Evolutionary conservation across 345 rosid genomes (phyloP).

Genomic region (Fremontodendron californicum): DNA sequence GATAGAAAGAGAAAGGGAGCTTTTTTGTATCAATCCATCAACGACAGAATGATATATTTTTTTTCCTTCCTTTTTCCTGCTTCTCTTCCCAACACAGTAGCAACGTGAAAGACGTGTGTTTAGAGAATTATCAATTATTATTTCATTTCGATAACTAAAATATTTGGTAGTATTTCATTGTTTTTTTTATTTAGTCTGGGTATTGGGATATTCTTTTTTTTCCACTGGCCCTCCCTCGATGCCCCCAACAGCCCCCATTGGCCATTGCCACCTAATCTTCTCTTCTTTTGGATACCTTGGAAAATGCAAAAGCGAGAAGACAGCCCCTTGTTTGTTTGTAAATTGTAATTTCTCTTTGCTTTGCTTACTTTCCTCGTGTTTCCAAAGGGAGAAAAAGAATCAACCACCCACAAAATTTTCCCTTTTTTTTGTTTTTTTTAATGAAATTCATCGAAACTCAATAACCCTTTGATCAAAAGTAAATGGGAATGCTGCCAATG

Average conservation of each 20-base stretch:
- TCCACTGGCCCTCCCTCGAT: constrained; percentile 9
- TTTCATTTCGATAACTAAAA: not conserved
- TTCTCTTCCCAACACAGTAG: not conserved
- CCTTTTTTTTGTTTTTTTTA: not conserved
- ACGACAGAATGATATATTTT: not conserved
- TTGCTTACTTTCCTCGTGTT: not conserved
- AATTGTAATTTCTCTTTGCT: not conserved
- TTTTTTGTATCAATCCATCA: not conserved
- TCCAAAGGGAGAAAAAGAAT: not conserved
- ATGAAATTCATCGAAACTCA: not conserved
- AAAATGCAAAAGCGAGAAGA: not conserved
- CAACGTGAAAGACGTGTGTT: constrained; percentile 37
- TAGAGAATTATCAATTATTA: not conserved
- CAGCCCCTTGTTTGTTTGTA: constrained; percentile 11
- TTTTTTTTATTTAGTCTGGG: not conserved
- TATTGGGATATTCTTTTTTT: constrained; percentile 15
- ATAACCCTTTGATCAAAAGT: not conserved
- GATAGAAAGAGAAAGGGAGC: not conserved
- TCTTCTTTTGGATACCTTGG: not conserved
- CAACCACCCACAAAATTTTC: not conserved
- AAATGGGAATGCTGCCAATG: not conserved
- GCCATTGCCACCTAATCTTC: constrained; percentile 16
- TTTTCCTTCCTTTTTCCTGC: not conserved
- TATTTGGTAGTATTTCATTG: not conserved
- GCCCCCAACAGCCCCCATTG: constrained; percentile 15